phyloP scores from a whole-genome alignment of 2,329 filamentous ascomycete species.

The Penicillium glabrum region DNA sequence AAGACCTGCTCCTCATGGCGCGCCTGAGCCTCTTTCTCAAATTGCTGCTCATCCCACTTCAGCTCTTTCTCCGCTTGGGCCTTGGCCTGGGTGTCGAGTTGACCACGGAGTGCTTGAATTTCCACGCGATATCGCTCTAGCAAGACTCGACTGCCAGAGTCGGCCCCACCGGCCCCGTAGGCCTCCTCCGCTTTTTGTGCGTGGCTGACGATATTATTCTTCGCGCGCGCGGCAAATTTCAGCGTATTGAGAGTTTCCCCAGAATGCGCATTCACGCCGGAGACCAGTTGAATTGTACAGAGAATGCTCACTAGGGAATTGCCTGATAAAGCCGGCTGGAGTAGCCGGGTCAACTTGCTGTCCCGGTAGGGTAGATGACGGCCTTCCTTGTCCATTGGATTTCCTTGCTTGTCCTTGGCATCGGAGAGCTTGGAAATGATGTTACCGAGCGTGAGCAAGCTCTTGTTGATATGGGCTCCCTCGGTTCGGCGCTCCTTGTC shows the following conservation, averaged over 20 bases:
- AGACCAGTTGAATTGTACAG: constrained; percentile 88
- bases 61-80: constrained; percentile 60
- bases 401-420: constrained; percentile 77
- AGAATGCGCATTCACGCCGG: constrained; percentile 71
- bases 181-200: constrained; percentile 94
- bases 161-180: constrained; percentile 69
- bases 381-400: constrained; percentile 72
- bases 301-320: constrained; percentile 95
- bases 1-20: constrained; percentile 96
- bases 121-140: constrained; percentile 93
- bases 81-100: constrained; percentile 81
- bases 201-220: constrained; percentile 97
- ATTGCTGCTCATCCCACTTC: constrained; percentile 69
- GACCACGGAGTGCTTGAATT: constrained; percentile 75
- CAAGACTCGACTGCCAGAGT: constrained; percentile 81
- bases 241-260: constrained; percentile 91
- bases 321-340: constrained; percentile 90
- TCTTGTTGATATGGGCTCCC: constrained; percentile 98
- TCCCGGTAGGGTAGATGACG: constrained; percentile 96
- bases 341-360: constrained; percentile 89
- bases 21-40: constrained; percentile 77
- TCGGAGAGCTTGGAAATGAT: constrained; percentile 93
- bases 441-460: constrained; percentile 87
- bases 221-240: constrained; percentile 93
- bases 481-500: constrained; percentile 91